Conservation (phyloP, 1,284 basidiomycete genomes). For the Cystobasidiaceae sp. region DNA sequence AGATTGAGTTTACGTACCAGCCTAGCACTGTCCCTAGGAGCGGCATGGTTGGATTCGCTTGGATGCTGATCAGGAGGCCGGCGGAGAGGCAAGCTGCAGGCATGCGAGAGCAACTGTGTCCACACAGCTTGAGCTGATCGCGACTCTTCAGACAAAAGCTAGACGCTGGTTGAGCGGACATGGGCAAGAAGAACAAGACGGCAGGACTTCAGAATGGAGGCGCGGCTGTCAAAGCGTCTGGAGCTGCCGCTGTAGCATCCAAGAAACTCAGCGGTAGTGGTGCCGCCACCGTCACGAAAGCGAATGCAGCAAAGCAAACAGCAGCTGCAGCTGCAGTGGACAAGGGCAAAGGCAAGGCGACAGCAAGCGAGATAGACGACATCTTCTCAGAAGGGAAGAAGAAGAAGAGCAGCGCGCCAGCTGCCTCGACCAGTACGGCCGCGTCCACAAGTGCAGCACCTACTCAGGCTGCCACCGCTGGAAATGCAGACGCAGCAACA, state of each 20-base stretch:
- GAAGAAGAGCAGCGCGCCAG: neutral
- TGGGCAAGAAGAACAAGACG: neutral
- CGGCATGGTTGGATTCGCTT: conserved; percentile 11
- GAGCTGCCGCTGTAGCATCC: neutral
- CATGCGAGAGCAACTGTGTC: neutral
- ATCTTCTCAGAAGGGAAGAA: conserved; percentile 37
- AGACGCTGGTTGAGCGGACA: no score
- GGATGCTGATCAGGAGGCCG: neutral
- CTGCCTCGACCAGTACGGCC: neutral
- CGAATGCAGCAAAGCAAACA: neutral
- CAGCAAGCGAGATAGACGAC: conserved; percentile 40
- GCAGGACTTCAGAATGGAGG: neutral
- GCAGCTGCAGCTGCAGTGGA: neutral
- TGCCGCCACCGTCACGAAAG: neutral
- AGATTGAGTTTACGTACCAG: neutral
- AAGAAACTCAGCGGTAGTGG: neutral
- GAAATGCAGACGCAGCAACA: neutral
- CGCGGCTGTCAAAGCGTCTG: neutral
- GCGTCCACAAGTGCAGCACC: neutral
- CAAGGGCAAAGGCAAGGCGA: conserved; percentile 30
- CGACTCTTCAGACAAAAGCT: neutral
- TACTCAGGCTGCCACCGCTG: neutral
- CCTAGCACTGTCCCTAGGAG: conserved; percentile 23
- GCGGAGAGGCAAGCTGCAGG: neutral
- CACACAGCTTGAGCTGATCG: neutral